phyloP scores from a whole-genome alignment of 108 stramenopile species.

The Pseudonitzschia delicatissima region DNA sequence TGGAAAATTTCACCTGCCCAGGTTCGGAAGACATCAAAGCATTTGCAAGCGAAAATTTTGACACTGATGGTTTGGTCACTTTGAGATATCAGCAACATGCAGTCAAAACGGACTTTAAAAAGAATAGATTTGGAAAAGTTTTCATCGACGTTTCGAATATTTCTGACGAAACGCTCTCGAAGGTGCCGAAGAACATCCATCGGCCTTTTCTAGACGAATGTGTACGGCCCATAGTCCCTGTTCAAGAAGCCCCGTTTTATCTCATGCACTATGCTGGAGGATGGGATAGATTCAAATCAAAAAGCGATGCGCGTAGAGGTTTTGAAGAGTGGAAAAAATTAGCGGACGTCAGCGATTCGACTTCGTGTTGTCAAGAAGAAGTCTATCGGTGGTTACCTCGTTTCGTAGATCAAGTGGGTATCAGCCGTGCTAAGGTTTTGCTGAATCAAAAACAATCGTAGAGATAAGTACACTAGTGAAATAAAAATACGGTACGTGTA shows the following conservation, averaged over 20 bases:
- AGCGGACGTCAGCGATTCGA: constrained; percentile 17
- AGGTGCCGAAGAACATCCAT: constrained; percentile 31
- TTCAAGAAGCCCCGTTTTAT: constrained; percentile 18
- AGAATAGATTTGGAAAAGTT: constrained; percentile 51
- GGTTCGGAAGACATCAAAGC: neutral
- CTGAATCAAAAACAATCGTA: neutral
- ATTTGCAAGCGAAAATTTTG: constrained; percentile 8
- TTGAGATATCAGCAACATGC: constrained; percentile 52
- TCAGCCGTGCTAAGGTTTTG: constrained; percentile 15
- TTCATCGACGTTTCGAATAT: constrained; percentile 52
- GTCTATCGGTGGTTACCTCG: constrained; percentile 21
- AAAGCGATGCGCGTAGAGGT: constrained; percentile 21
- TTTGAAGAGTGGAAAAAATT: constrained; percentile 25
- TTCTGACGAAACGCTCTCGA: neutral
- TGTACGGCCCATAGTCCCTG: constrained; percentile 4
- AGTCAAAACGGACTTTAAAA: constrained; percentile 32
- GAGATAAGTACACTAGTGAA: too few relatives aligned
- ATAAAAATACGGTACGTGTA: too few relatives aligned
- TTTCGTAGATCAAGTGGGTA: constrained; percentile 24
- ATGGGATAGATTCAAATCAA: constrained; percentile 38
- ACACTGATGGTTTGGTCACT: constrained; percentile 23
- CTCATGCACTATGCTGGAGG: constrained; percentile 38
- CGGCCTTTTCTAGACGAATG: constrained; percentile 32
- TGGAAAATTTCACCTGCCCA: constrained; percentile 33
- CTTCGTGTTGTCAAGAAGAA: constrained; percentile 15